Percentiles rank a stretch among this genome's conserved stretches.
Evolutionary conservation across 768 basidiomycete species (phyloP).

Genomic region (Boletus subcaerulescens): DNA sequence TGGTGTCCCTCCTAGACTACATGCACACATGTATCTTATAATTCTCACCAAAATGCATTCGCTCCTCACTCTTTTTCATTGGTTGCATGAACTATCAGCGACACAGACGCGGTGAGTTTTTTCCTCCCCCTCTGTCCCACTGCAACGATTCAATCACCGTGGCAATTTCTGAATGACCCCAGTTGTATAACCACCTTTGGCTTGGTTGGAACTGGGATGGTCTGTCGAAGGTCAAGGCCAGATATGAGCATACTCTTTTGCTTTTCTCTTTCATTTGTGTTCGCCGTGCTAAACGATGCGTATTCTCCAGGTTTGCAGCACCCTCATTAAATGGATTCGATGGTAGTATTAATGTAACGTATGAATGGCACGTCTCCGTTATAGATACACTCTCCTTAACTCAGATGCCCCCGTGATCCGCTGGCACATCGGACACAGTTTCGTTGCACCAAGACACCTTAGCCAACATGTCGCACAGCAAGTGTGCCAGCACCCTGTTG

Average conservation of each 20-base stretch:
- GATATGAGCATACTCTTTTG: conserved; percentile 60
- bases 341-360: conserved; percentile 2
- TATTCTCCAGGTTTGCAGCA: not conserved
- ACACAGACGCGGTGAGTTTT: conserved; percentile 29
- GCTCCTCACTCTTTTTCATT: not conserved
- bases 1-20: conserved; percentile 9
- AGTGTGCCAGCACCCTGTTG: conserved; percentile 86
- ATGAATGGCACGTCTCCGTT: not conserved
- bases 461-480: conserved; percentile 84
- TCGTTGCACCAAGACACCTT: conserved; percentile 77
- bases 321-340: not conserved
- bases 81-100: not conserved
- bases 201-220: conserved; percentile 46
- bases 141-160: conserved; percentile 62
- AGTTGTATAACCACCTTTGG: conserved; percentile 45
- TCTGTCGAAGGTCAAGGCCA: conserved; percentile 80
- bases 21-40: conserved; percentile 28
- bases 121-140: not conserved
- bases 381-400: conserved; percentile 73
- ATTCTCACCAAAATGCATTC: conserved; percentile 19
- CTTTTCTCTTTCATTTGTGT: not conserved
- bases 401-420: conserved; percentile 78
- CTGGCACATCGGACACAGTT: conserved; percentile 84
- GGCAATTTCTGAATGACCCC: conserved; percentile 30
- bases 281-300: conserved; percentile 2